A percentile compares a stretch with the other conserved stretches of the same genome.
Conservation (phyloP, 1,284 basidiomycete species). For the Sporisorium graminicola region DNA sequence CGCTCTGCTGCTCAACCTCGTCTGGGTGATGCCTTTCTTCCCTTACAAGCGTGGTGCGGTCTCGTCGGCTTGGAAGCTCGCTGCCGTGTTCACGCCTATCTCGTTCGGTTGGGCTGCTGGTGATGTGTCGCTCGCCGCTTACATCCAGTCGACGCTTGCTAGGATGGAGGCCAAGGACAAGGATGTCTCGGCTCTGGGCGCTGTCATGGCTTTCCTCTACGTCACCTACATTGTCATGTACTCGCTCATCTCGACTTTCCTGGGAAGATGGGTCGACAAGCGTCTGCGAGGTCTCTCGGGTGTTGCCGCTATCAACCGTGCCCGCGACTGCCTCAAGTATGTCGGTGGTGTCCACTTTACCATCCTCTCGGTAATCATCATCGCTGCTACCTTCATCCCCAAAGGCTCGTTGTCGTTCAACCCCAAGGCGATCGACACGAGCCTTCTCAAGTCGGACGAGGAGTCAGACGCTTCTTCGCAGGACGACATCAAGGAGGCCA, state of each 20-base stretch:
- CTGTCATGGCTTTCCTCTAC: constrained; percentile 70
- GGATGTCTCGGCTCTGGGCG: constrained; percentile 69
- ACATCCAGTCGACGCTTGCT: constrained; percentile 70
- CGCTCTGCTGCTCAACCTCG: constrained; percentile 67
- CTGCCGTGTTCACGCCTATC: constrained; percentile 66
- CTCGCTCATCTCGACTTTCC: constrained; percentile 68
- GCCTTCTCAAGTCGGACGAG: constrained; percentile 49
- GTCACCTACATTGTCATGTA: constrained; percentile 63
- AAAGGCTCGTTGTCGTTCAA: constrained; percentile 68
- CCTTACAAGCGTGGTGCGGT: constrained; percentile 45
- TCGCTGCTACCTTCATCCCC: constrained; percentile 69
- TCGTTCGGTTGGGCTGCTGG: constrained; percentile 71
- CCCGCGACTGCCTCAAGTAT: constrained; percentile 59
- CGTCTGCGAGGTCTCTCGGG: constrained; percentile 36
- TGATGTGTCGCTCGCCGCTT: constrained; percentile 70
- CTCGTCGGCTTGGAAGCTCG: constrained; percentile 63
- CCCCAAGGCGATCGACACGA: constrained; percentile 65
- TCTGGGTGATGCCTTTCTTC: constrained; percentile 70
- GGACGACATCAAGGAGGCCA: constrained; percentile 44
- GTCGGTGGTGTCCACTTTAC: constrained; percentile 69
- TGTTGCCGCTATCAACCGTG: constrained; percentile 47
- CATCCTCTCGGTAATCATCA: constrained; percentile 68
- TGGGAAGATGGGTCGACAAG: constrained; percentile 69
- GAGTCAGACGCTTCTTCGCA: constrained; percentile 35
- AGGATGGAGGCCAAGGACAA: constrained; percentile 65